Percentiles rank a stretch among this genome's conserved stretches.
Evolutionary conservation across 2,329 filamentous ascomycete species (phyloP).

Genomic region (Diplodia intermedia): DNA sequence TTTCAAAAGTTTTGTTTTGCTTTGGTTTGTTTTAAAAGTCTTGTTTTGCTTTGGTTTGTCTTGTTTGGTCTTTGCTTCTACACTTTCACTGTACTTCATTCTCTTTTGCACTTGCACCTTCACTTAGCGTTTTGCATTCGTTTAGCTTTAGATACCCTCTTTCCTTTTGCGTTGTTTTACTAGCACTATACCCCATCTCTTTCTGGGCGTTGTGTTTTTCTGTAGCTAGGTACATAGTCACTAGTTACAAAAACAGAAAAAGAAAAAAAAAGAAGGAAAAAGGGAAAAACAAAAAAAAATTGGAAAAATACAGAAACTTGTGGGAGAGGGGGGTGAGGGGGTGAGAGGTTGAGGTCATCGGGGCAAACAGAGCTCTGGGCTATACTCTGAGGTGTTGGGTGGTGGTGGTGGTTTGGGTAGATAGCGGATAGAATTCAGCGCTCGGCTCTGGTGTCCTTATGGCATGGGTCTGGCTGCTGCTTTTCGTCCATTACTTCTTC

Average conservation of each 20-base stretch:
- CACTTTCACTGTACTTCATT: background rate
- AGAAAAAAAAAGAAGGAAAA: background rate
- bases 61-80: background rate
- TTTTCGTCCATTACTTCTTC: background rate
- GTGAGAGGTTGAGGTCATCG: background rate
- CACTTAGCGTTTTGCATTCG: background rate
- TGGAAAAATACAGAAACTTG: background rate
- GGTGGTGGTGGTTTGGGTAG: background rate
- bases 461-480: background rate
- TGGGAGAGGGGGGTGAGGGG: background rate
- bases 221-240: background rate
- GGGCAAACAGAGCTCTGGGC: constrained; percentile 1
- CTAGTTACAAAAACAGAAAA: background rate
- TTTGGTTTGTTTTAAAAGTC: background rate
- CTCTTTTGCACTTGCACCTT: background rate
- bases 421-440: background rate
- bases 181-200: too few species aligned
- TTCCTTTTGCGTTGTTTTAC: background rate
- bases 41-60: background rate
- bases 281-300: background rate
- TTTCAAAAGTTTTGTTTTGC: too few species aligned
- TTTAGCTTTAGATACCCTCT: background rate
- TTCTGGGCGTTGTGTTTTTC: background rate
- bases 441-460: background rate
- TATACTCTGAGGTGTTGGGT: background rate